Evolutionary conservation across 2,329 filamentous ascomycete species (phyloP), one percentile per base, ranked within the genome.

Genomic region (Salinomyces thailandicus): DNA sequence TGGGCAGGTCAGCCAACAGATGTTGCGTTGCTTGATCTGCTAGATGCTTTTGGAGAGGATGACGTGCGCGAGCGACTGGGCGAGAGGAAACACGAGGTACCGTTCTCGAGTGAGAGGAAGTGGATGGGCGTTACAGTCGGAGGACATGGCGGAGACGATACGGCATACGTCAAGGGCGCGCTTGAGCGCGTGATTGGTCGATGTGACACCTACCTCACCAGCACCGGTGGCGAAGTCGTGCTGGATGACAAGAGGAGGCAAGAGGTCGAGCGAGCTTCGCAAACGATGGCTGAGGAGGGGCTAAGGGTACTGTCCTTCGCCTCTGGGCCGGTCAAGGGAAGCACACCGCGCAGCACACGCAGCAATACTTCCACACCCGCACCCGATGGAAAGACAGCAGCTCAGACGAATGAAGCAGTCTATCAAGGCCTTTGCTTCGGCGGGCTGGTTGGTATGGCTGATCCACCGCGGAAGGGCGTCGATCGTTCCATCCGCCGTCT

Each of bases 1-100:
- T 98, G 93, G 86, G 84, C 93, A 32, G 91, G 91, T 5, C 91
- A 96, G 57, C 91, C 91, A 6, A 98, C 91, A 1, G 91, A 98
- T 61, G 86, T 98, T 35, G 91, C 91, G n/a, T 82, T 96, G 61
- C 72, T 98, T 33, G 91, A 98, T 61, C 69, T 98, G 35, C 68
- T 98, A 20, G 93, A 98, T 62, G 75, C 77, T 16, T 91, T 93
- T 55, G 82, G 82, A 41, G 89, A 95, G 59, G 84, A 93, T 47
- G 91, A 98, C 61, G 77, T 93, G 31, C 79, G 93, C 43, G 81
- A 91, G 31, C 80, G 83, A 7, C 76, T 94, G 36, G 86, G 86
- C n/a, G 72, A 74, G 19, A 81, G 89, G 33, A 75, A 81, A 19
- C 77, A 78, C 29, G 91, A 98, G 59, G 87, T 85, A 0, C 87